These are phyloP conservation scores for Digitaria exilis DNA, from an alignment of 202 grass and related monocot genomes.

Conservation along the genomic window DNA sequence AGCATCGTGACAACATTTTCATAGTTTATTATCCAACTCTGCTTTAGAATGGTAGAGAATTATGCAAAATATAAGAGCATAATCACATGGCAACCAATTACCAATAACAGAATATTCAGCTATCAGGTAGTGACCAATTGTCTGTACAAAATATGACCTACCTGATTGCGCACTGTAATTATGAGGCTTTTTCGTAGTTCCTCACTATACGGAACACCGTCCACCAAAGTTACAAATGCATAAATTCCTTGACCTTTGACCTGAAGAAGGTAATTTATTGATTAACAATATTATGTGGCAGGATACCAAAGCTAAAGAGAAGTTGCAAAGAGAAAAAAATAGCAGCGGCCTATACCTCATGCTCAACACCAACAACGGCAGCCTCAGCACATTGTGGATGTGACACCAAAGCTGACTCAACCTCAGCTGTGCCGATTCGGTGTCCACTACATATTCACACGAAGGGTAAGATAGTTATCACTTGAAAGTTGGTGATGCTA, in stretches of 20 bases:
- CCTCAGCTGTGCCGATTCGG: constrained; percentile 92
- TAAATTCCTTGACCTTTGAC: constrained; percentile 97
- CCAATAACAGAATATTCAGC: background rate
- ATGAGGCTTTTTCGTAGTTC: constrained; percentile 81
- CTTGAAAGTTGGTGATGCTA: background rate
- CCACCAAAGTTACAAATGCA: constrained; percentile 91
- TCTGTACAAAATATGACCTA: constrained; percentile 32
- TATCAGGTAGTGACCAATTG: background rate
- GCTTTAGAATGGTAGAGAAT: background rate
- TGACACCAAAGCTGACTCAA: constrained; percentile 90
- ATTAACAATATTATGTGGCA: constrained; percentile 24
- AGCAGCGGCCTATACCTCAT: constrained; percentile 67
- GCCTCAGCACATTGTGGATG: constrained; percentile 87
- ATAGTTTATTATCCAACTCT: constrained; percentile 5
- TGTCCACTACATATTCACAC: constrained; percentile 65
- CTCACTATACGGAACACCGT: constrained; percentile 81
- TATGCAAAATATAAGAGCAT: background rate
- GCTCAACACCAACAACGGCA: constrained; percentile 92
- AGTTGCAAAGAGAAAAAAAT: background rate
- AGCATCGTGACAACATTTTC: constrained; percentile 22
- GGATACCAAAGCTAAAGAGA: constrained; percentile 7
- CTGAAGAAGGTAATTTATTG: constrained; percentile 49
- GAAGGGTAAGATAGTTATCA: constrained; percentile 26
- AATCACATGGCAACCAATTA: background rate
- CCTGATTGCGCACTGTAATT: constrained; percentile 80